These are phyloP conservation scores for Histomonas meleagridis DNA, from an alignment of 208 protist species.

Conservation along the genomic window DNA sequence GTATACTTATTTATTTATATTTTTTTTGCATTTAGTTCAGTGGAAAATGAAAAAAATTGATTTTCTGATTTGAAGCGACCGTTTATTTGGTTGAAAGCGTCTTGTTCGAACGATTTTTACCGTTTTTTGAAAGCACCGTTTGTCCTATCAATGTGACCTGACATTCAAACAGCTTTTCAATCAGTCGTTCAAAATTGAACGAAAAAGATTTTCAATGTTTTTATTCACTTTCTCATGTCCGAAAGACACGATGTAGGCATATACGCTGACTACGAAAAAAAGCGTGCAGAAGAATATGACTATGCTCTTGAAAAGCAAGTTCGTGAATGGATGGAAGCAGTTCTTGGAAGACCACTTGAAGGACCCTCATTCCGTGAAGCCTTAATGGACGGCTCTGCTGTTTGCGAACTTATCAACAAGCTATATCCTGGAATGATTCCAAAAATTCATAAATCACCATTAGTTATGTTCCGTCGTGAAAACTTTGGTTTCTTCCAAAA, in stretches of 20 bases:
- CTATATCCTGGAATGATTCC: neutral
- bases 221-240: neutral
- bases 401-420: neutral
- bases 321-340: neutral
- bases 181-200: too few species aligned
- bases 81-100: too few species aligned
- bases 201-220: too few species aligned
- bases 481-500: neutral
- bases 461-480: neutral
- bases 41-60: too few species aligned
- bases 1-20: too few species aligned
- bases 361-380: neutral
- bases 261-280: neutral
- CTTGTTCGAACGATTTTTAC: too few species aligned
- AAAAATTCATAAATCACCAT: neutral
- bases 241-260: neutral
- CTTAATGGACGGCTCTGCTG: neutral
- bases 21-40: too few species aligned
- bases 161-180: too few species aligned
- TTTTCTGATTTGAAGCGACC: too few species aligned
- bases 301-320: neutral
- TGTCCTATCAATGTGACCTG: too few species aligned
- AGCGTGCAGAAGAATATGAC: neutral
- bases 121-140: too few species aligned
- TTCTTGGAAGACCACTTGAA: neutral